phyloP scores from a whole-genome alignment of 352 stramenopile species.

The Plasmopara muralis region DNA sequence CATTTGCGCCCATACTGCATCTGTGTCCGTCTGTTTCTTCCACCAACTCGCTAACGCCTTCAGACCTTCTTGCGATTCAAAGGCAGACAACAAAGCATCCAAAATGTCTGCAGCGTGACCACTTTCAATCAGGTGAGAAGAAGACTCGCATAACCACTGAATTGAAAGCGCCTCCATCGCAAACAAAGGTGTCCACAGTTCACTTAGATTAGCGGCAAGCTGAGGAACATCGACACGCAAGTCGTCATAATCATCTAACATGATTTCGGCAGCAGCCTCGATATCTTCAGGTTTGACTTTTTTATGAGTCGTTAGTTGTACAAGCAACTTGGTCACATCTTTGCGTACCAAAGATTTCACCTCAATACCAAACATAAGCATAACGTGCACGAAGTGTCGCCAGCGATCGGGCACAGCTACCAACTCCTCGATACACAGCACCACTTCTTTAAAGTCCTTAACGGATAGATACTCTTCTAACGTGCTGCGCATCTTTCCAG shows the following conservation, averaged over 20 bases:
- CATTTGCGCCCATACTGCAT: constrained; percentile 30
- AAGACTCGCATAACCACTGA: constrained; percentile 42
- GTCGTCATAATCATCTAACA: constrained; percentile 67
- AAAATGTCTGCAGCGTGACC: constrained; percentile 49
- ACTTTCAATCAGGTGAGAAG: constrained; percentile 31
- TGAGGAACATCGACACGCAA: constrained; percentile 69
- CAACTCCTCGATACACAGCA: constrained; percentile 70
- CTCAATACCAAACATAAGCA: constrained; percentile 42
- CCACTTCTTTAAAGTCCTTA: constrained; percentile 67
- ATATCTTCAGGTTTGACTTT: constrained; percentile 44
- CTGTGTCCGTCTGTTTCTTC: constrained; percentile 29
- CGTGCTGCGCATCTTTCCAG: constrained; percentile 58
- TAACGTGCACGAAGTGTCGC: constrained; percentile 64
- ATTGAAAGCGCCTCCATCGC: constrained; percentile 38
- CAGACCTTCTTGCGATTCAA: constrained; percentile 24
- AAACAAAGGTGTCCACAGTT: constrained; percentile 60
- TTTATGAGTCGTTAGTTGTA: constrained; percentile 34
- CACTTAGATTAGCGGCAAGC: constrained; percentile 45
- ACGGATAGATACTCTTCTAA: constrained; percentile 74
- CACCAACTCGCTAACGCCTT: constrained; percentile 52
- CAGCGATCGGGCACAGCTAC: constrained; percentile 33
- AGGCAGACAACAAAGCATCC: constrained; percentile 29
- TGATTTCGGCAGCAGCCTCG: constrained; percentile 43
- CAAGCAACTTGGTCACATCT: constrained; percentile 36
- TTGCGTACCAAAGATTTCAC: constrained; percentile 40